Base-by-base conservation (phyloP, 2,329 filamentous ascomycete species). In the Alternaria viburni region DNA sequence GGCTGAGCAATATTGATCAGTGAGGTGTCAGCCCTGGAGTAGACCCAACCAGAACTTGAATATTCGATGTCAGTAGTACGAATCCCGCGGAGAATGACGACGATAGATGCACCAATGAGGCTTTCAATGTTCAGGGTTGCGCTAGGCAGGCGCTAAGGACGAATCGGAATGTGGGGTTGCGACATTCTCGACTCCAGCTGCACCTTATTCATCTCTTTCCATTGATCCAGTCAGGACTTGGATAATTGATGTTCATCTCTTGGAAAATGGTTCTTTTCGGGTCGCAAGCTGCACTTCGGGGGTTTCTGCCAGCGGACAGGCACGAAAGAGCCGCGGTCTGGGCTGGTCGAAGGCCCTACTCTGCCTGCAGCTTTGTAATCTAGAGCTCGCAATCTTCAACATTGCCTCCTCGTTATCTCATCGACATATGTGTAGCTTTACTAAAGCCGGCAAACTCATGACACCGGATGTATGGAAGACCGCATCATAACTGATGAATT, bases 201-300 rank as follows among this genome's bases (percentile, higher is more conserved):
- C 61, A 45, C 64, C 64, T 58, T 67, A 26, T 62, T 67, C 47
- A 56, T 62, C 65, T 54, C 19, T 21, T 62, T n/a, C n/a, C n/a
- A n/a, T n/a, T n/a, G n/a, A n/a, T n/a, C n/a, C n/a, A n/a, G n/a
- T n/a, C n/a, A n/a, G n/a, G n/a, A n/a, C n/a, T n/a, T n/a, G n/a
- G n/a, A n/a, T n/a, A n/a, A n/a, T n/a, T n/a, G n/a, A n/a, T n/a
- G n/a, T 62, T 67, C 47, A 56, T 62, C 65, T 54, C 19, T 41
- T 13, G 28, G 43, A 11, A 19, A 45, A 45, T 21, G 17, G 1
- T 10, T 44, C 17, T 19, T 19, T 43, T 12, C 6, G 23, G 4
- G 1, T 23, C 23, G 23, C 23, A 23, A 6, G 23, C 23, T 23
- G 23, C 23, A 23, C 23, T 23, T 23, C 23, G 5, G 23, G 23